Evolutionary conservation across 139 green algal species (phyloP), one percentile per base, ranked within the genome.

Genomic region (Chlamydomonas sp.): DNA sequence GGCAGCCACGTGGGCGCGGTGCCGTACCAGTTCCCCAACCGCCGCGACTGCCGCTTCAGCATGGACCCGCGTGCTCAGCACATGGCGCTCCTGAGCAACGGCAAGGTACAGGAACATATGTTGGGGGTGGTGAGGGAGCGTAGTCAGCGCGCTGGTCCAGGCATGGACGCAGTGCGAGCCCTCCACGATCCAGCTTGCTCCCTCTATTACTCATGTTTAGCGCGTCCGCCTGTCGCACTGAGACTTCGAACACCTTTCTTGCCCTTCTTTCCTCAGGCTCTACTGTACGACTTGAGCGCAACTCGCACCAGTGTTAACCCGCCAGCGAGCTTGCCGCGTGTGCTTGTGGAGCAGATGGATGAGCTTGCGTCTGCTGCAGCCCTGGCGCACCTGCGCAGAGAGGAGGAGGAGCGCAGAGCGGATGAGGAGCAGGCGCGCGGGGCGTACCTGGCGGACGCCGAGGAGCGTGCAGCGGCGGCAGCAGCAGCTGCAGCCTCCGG

Each of bases 211-310:
- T 31, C 16, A 5, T 1, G 17, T 17, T 59, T n/a, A n/a, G 69
- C 69, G 69, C 69, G 5, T 76, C 69, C 0, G 31, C 31, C 31
- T 49, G 31, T 49, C 31, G 31, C 31, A 49, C 31, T 49, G 31
- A 49, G 31, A 49, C 31, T 49, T 49, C 31, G 31, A 49, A 49
- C 31, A 57, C 66, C 61, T 76, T 59, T 59, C 66, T 31, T 67
- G 20, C 6, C 63, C 15, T 18, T 10, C 59, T 2, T 82, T 12
- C 77, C 61, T 68, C 89, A 93, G 91, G 82, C 92, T 78, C 76
- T 88, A 1, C 67, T 95, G 71, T 93, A 92, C 72, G 91, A 94
- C 73, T 90, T 95, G 69, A 85, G 84, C 5, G 86, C 59, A 12
- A 49, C 84, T 0, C 63, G 90, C 17, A 80, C 66, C 71, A 80